Evolutionary conservation across 768 basidiomycete genomes (phyloP).

Genomic region (Auricularia heimuer): DNA sequence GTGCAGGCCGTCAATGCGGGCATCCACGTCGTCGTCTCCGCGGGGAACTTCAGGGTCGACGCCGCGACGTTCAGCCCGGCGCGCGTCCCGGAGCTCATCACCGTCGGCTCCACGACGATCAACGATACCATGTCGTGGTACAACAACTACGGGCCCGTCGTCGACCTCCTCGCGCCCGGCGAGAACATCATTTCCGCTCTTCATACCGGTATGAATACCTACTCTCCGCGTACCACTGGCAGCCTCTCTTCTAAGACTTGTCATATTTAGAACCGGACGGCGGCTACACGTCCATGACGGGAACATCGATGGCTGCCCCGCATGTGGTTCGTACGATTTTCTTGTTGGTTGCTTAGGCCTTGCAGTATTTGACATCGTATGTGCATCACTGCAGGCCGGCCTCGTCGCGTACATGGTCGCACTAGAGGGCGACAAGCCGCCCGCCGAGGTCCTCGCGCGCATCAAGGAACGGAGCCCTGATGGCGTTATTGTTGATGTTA

Average conservation of each 20-base stretch:
- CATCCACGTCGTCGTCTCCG: conserved; percentile 11
- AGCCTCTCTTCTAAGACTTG: too few species aligned
- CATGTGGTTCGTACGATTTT: conserved; percentile 31
- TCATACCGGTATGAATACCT: neutral
- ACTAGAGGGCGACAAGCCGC: too few species aligned
- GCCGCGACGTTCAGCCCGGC: conserved; percentile 8
- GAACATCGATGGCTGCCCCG: conserved; percentile 92
- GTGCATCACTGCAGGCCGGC: too few species aligned
- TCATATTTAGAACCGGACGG: conserved; percentile 21
- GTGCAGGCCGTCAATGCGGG: conserved; percentile 26
- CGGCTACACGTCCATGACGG: conserved; percentile 63
- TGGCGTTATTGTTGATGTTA: too few species aligned
- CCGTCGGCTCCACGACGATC: conserved; percentile 11
- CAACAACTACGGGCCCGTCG: conserved; percentile 10
- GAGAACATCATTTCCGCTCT: conserved; percentile 8
- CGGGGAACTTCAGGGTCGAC: conserved; percentile 10
- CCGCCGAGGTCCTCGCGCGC: too few species aligned
- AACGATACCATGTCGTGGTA: conserved; percentile 9
- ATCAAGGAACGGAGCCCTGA: too few species aligned
- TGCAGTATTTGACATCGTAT: too few species aligned
- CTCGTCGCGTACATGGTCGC: too few species aligned
- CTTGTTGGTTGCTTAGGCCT: too few species aligned
- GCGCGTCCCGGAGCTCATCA: conserved; percentile 5
- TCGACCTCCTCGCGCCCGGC: conserved; percentile 11
- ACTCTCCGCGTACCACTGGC: too few species aligned